Evolutionary conservation across 2,329 filamentous ascomycete species (phyloP).

Genomic region (Curvularia sp.): DNA sequence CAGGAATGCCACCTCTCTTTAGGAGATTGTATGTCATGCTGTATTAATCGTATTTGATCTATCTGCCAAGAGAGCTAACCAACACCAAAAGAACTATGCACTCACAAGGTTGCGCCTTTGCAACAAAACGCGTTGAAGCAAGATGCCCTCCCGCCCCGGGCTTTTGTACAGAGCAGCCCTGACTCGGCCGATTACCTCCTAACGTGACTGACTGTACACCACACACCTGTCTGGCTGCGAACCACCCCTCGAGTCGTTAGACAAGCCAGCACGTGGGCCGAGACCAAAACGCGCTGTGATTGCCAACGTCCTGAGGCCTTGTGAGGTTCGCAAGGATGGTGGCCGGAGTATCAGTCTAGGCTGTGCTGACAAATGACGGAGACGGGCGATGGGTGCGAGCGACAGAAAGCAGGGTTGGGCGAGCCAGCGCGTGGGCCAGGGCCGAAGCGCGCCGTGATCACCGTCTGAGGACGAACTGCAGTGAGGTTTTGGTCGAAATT

Average conservation of each 20-base stretch:
- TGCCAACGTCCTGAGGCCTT: constrained; percentile 1
- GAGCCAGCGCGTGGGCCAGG: neutral
- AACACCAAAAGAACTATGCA: neutral
- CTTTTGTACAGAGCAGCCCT: neutral
- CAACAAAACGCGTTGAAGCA: neutral
- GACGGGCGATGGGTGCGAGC: neutral
- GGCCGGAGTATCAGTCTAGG: constrained; percentile 1
- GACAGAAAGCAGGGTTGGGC: neutral
- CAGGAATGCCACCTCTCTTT: neutral
- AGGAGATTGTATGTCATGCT: neutral
- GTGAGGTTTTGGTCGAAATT: neutral
- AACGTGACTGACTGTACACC: neutral
- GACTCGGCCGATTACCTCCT: neutral
- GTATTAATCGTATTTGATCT: neutral
- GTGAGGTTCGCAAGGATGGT: constrained; percentile 3
- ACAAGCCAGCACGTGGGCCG: constrained; percentile 1
- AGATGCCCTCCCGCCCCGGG: neutral
- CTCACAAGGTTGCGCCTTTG: neutral
- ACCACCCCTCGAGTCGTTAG: neutral
- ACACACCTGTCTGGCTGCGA: constrained; percentile 3
- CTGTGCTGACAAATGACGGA: neutral
- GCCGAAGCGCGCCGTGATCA: neutral
- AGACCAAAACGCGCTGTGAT: constrained; percentile 2
- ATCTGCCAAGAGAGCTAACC: neutral
- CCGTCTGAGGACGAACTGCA: neutral